Evolutionary conservation across 202 grass and related monocot genomes (phyloP).

Genomic region (Bolboschoenoplectus hybrid): DNA sequence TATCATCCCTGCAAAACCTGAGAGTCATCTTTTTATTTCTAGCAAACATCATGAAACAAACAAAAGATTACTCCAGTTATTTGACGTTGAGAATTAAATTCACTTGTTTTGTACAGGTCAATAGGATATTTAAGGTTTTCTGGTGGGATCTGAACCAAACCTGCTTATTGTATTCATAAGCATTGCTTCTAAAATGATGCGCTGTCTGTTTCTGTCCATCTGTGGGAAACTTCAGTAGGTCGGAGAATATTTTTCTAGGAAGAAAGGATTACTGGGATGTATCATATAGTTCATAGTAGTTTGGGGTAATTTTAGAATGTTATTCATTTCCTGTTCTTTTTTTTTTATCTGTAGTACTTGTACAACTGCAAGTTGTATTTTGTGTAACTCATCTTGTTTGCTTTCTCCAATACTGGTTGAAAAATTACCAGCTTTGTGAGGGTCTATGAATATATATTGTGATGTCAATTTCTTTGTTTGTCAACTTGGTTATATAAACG

Average conservation of each 20-base stretch:
- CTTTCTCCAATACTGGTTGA: not conserved
- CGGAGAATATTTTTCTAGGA: not conserved
- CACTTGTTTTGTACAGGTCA: not conserved
- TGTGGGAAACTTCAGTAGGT: not conserved
- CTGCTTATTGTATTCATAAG: not conserved
- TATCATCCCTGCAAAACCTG: not conserved
- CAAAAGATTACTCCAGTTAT: not conserved
- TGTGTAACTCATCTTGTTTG: not conserved
- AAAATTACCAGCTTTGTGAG: too few species aligned
- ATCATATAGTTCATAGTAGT: not conserved
- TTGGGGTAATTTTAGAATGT: not conserved
- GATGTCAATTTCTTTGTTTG: not conserved
- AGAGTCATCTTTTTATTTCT: not conserved
- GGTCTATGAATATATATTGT: not conserved
- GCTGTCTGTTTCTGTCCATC: too few species aligned
- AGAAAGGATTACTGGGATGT: not conserved
- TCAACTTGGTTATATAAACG: not conserved
- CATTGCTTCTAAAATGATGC: not conserved
- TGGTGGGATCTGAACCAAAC: not conserved
- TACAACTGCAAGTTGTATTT: constrained; percentile 24
- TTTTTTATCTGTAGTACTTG: not conserved
- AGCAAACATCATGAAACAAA: not conserved
- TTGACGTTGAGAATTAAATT: not conserved
- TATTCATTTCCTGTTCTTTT: too few species aligned
- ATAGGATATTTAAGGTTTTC: constrained; percentile 13